A percentile compares a stretch with the other conserved stretches of the same genome.
Conservation (phyloP, 2,329 filamentous ascomycete species). For the Metarhizium robertsii region DNA sequence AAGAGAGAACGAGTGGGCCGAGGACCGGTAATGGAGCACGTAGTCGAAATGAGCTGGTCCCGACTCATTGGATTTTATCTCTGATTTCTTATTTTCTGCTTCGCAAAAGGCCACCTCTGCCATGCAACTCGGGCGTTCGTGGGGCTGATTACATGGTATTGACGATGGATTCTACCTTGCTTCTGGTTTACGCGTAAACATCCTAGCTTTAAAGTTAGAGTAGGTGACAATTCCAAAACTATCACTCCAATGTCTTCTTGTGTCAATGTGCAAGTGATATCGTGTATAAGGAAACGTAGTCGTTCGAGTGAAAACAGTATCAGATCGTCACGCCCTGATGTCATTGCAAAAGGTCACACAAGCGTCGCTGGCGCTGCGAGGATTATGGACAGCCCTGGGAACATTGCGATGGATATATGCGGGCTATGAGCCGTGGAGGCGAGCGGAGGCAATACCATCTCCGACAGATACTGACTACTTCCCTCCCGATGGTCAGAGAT, state of each 20-base stretch:
- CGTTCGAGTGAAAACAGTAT: too few species aligned
- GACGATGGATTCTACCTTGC: constrained; percentile 4
- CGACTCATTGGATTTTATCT: neutral
- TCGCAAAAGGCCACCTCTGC: neutral
- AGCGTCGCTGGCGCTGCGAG: too few species aligned
- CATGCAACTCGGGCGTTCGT: constrained; percentile 12
- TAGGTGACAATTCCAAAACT: neutral
- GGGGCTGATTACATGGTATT: constrained; percentile 6
- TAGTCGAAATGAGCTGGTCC: neutral
- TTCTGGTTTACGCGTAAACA: neutral
- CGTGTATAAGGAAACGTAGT: too few species aligned
- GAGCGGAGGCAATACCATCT: too few species aligned
- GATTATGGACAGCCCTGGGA: too few species aligned
- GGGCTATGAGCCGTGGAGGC: too few species aligned
- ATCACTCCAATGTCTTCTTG: neutral
- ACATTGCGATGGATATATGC: too few species aligned
- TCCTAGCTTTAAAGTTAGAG: neutral
- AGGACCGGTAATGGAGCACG: constrained; percentile 54
- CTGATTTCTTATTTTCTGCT: neutral
- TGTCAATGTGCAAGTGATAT: neutral
- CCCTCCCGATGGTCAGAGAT: neutral
- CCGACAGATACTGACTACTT: too few species aligned
- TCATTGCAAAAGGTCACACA: too few species aligned
- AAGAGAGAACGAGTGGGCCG: constrained; percentile 84
- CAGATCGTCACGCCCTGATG: too few species aligned